These are phyloP conservation scores for Neoboletus brunneissimus DNA, from an alignment of 768 basidiomycete species.

Conservation along the genomic window DNA sequence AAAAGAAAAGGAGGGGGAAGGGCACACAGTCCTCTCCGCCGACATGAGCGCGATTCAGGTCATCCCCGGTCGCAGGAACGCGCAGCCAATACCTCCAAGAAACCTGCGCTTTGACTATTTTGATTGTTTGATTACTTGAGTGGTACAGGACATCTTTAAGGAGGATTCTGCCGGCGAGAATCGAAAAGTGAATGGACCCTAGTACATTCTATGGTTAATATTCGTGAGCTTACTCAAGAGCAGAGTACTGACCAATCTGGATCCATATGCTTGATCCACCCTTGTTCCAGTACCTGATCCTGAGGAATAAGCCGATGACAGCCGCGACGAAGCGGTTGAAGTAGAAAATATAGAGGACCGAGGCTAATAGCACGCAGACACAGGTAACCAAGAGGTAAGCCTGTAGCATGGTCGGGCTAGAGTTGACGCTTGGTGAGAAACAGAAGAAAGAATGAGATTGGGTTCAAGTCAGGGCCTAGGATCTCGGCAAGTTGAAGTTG, in stretches of 20 bases:
- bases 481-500: not conserved
- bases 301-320: constrained; percentile 61
- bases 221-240: not conserved
- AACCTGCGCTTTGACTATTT: constrained; percentile 78
- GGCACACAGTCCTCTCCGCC: constrained; percentile 55
- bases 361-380: constrained; percentile 50
- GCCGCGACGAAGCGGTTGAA: constrained; percentile 83
- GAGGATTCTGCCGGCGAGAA: constrained; percentile 82
- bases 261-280: constrained; percentile 79
- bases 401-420: constrained; percentile 48
- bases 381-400: constrained; percentile 61
- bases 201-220: constrained; percentile 1
- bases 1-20: constrained; percentile 2
- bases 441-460: not conserved
- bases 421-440: not conserved
- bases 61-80: constrained; percentile 70
- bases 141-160: constrained; percentile 88
- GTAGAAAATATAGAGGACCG: constrained; percentile 83
- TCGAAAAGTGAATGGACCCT: constrained; percentile 92
- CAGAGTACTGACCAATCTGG: constrained; percentile 59
- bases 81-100: constrained; percentile 96
- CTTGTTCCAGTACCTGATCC: constrained; percentile 75
- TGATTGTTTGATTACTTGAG: constrained; percentile 88
- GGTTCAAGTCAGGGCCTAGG: not conserved
- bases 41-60: constrained; percentile 46